Percentiles rank a stretch among this genome's conserved stretches.
phyloP scores from a whole-genome alignment of 192 early-diverging fungal species.

The Entrophospora sp. region DNA sequence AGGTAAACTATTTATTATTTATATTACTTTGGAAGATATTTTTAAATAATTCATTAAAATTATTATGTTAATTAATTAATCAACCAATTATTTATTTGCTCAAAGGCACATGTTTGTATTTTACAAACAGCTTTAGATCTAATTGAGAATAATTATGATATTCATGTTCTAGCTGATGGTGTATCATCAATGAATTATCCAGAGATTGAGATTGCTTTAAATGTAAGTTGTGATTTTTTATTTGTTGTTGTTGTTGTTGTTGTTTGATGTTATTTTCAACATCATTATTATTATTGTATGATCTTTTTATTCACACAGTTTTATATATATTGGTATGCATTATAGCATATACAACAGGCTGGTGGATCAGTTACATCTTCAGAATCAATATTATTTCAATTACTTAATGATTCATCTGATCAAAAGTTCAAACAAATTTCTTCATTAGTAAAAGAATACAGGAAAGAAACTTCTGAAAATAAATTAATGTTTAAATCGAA shows the following conservation, averaged over 20 bases:
- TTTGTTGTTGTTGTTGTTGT: neutral
- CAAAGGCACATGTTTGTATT: conserved; percentile 86
- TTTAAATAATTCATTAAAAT: neutral
- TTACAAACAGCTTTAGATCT: conserved; percentile 91
- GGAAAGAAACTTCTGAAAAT: conserved; percentile 54
- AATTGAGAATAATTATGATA: conserved; percentile 62
- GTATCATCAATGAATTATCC: conserved; percentile 78
- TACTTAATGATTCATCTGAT: conserved; percentile 50
- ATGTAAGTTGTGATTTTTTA: conserved; percentile 30
- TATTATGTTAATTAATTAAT: neutral
- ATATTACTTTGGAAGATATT: no score
- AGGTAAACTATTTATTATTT: conserved; percentile 57
- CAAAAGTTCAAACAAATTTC: conserved; percentile 74
- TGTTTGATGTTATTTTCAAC: conserved; percentile 6
- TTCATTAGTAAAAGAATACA: conserved; percentile 77
- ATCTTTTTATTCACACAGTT: conserved; percentile 36
- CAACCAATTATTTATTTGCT: neutral
- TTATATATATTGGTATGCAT: conserved; percentile 29
- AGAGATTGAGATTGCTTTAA: conserved; percentile 77
- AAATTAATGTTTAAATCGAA: conserved; percentile 36
- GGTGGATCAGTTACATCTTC: conserved; percentile 75
- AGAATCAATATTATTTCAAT: conserved; percentile 68
- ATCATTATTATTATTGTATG: conserved; percentile 23
- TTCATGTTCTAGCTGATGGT: conserved; percentile 88
- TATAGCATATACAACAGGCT: conserved; percentile 43